Evolutionary conservation across 805 yeast genomes (phyloP), one percentile per base, ranked within the genome.

Genomic region (Schwanniomyces vanrijiae): DNA sequence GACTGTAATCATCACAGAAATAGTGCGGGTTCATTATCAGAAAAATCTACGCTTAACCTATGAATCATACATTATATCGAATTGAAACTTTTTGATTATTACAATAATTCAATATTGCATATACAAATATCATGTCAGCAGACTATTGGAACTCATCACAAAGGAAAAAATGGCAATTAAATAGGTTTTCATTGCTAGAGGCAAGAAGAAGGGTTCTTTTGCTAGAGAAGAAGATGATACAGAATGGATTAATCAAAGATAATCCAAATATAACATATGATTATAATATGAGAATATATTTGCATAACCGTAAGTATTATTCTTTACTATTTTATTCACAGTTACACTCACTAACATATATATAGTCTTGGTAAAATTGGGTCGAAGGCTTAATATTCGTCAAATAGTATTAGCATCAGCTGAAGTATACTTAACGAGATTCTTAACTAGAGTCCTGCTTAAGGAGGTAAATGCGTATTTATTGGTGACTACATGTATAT

Each of bases 141-240:
- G 87, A 87, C 61, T 91, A 84, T 64, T 89, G 96, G 96, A 75
- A 76, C 14, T 88, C 96, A 2, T 81, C 95, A 1, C 97, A 91
- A 60, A 66, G 96, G 38, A 71, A 68, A 34, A 76, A 81, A 56
- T 92, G 97, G 97, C 92, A 88, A 56, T 82, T 84, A 58, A 79
- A 89, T 1, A 73, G 88, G 40, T 84, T 82, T 26, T 68, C 81
- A 18, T 73, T 92, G 20, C 53, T 67, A 16, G 77, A 71, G 61
- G 49, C 72, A 68, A 46, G 80, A 77, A 51, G 77, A 55, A 61
- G 68, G 49, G 66, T 69, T 11, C 56, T 67, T 9, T 53, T 69
- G 10, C 60, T 76, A 5, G 79, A 75, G 52, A 61, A 64, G 40
- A 69, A 73, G 50, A 69, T 73, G 76, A 62, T 69, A 39, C 75